These are phyloP conservation scores for Chlamydomonas sp. DNA, from an alignment of 139 green algal species.

Conservation along the genomic window DNA sequence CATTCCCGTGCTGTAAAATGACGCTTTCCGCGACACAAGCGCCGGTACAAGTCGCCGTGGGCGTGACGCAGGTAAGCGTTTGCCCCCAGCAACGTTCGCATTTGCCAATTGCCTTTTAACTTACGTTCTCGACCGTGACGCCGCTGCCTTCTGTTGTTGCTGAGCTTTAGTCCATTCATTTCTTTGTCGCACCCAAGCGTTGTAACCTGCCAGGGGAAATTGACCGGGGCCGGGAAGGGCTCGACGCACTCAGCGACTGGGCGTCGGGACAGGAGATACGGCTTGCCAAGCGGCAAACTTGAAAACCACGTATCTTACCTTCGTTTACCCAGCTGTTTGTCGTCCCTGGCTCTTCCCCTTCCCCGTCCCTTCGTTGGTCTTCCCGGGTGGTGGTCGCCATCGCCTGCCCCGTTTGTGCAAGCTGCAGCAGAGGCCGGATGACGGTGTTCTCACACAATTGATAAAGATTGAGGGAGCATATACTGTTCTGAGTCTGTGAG, in stretches of 20 bases:
- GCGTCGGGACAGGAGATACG: not conserved
- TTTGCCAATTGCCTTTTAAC: too few relatives aligned
- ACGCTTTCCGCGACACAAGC: not conserved
- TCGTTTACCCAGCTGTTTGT: constrained; percentile 12
- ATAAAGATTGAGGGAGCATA: too few relatives aligned
- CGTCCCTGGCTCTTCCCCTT: not conserved
- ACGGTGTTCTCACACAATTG: too few relatives aligned
- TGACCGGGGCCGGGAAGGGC: too few relatives aligned
- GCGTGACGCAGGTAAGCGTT: not conserved
- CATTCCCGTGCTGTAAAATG: too few relatives aligned
- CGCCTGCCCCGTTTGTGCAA: too few relatives aligned
- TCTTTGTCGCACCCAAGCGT: not conserved
- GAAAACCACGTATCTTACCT: not conserved
- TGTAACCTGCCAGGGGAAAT: not conserved
- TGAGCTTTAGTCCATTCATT: not conserved
- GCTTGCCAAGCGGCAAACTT: not conserved
- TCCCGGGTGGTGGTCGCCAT: too few relatives aligned
- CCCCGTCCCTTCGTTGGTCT: too few relatives aligned
- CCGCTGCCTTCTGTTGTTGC: not conserved
- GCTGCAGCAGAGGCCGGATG: too few relatives aligned
- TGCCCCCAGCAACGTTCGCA: too few relatives aligned
- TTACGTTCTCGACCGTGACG: not conserved
- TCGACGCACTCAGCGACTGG: not conserved
- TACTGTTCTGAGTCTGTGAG: too few relatives aligned
- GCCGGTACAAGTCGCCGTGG: not conserved